phyloP scores from a whole-genome alignment of 352 stramenopile genomes.

The Phytophthora chlamydospora region DNA sequence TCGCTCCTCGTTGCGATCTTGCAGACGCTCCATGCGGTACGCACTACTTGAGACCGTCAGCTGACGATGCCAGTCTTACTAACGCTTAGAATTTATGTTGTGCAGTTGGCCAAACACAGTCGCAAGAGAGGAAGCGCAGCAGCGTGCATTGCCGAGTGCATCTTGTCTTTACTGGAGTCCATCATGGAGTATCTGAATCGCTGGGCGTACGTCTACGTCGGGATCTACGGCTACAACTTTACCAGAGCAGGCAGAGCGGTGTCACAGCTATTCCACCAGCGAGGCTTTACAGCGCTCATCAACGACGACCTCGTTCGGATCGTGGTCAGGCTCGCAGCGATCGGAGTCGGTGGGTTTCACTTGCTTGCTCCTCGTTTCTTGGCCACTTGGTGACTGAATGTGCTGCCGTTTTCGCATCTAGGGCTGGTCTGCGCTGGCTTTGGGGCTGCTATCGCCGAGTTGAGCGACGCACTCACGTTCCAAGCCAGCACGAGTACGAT shows the following conservation, averaged over 20 bases:
- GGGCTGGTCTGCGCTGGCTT: conserved; percentile 55
- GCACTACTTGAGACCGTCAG: neutral
- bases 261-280: conserved; percentile 88
- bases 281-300: conserved; percentile 93
- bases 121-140: conserved; percentile 59
- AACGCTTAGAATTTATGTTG: neutral
- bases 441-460: conserved; percentile 42
- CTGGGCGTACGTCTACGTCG: conserved; percentile 94
- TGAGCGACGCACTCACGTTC: conserved; percentile 47
- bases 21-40: conserved; percentile 72
- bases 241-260: conserved; percentile 89
- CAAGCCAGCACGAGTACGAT: conserved; percentile 51
- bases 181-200: conserved; percentile 91
- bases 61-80: neutral
- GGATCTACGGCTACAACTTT: conserved; percentile 92
- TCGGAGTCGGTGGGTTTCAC: conserved; percentile 65
- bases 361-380: neutral
- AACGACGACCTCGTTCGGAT: conserved; percentile 93
- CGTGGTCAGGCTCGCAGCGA: conserved; percentile 82
- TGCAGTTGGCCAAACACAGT: conserved; percentile 54
- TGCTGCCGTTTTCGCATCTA: conserved; percentile 6
- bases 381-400: neutral
- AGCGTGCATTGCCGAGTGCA: conserved; percentile 71
- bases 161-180: conserved; percentile 70
- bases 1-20: conserved; percentile 93